A percentile compares a stretch with the other conserved stretches of the same genome.
These are phyloP conservation scores for Colletotrichum shisoi DNA, from an alignment of 2,329 filamentous ascomycete species.

Conservation along the genomic window DNA sequence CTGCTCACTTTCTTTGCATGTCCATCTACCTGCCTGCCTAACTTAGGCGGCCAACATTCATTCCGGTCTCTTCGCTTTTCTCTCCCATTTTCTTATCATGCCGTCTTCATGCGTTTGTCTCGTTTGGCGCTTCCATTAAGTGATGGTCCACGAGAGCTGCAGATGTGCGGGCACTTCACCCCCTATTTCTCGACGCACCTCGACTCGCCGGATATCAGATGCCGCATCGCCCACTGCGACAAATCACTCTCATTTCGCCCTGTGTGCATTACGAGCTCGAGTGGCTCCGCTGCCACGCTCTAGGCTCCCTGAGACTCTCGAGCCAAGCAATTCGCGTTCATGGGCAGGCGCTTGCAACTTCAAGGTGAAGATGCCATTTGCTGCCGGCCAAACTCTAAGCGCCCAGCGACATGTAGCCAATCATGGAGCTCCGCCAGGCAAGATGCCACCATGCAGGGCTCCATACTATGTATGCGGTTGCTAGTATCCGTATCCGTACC, in stretches of 20 bases:
- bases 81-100: too few species aligned
- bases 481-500: too few species aligned
- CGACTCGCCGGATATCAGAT: conserved; percentile 34
- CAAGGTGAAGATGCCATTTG: conserved; percentile 35
- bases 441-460: conserved; percentile 38
- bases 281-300: conserved; percentile 26
- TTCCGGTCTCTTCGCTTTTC: background rate
- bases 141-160: conserved; percentile 25
- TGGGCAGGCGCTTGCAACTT: conserved; percentile 38
- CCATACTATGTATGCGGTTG: conserved; percentile 15
- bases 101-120: background rate
- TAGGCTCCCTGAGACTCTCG: conserved; percentile 21
- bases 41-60: background rate
- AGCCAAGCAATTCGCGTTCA: conserved; percentile 33
- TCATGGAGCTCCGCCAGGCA: conserved; percentile 38
- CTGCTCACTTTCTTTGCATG: conserved; percentile 3
- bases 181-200: conserved; percentile 30
- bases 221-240: conserved; percentile 20
- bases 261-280: conserved; percentile 27
- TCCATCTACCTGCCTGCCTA: background rate
- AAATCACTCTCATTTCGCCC: conserved; percentile 32
- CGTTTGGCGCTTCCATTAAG: conserved; percentile 28
- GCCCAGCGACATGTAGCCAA: conserved; percentile 37
- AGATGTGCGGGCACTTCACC: conserved; percentile 18
- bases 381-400: conserved; percentile 38